Conservation (phyloP, 83 land plant genomes). For the Picea abies region DNA sequence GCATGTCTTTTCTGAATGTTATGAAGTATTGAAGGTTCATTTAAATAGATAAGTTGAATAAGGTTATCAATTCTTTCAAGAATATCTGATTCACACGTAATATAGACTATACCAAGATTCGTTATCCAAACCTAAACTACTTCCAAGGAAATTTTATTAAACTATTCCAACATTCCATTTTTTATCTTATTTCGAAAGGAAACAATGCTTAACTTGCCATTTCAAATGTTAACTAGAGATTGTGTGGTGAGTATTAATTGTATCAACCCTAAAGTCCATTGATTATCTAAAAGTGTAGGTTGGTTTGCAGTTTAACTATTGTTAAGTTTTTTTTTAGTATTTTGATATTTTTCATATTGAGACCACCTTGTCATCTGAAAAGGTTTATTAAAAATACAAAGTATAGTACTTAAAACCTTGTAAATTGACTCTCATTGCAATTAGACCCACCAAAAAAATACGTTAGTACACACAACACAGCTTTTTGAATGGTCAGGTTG, state of each 20-base stretch:
- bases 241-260: conserved; percentile 59
- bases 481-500: neutral
- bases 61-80: too few species aligned
- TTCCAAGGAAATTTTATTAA: neutral
- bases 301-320: too few species aligned
- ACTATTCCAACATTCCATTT: neutral
- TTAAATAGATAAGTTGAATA: conserved; percentile 44
- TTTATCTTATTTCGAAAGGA: neutral
- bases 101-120: conserved; percentile 18
- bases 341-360: too few species aligned
- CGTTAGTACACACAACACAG: too few species aligned
- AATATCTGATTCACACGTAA: conserved; percentile 4
- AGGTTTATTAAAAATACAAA: too few species aligned
- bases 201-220: conserved; percentile 56
- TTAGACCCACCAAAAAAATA: conserved; percentile 48
- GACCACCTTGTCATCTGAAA: too few species aligned
- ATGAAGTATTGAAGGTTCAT: conserved; percentile 86
- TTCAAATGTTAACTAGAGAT: conserved; percentile 39
- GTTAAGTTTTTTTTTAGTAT: too few species aligned
- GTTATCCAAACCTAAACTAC: neutral
- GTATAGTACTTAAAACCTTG: too few species aligned
- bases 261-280: conserved; percentile 66
- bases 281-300: conserved; percentile 33
- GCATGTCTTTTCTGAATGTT: too few species aligned
- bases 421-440: neutral